These are phyloP conservation scores for Herpetospermum pedunculosum DNA, from an alignment of 306 rosid species.

Conservation along the genomic window DNA sequence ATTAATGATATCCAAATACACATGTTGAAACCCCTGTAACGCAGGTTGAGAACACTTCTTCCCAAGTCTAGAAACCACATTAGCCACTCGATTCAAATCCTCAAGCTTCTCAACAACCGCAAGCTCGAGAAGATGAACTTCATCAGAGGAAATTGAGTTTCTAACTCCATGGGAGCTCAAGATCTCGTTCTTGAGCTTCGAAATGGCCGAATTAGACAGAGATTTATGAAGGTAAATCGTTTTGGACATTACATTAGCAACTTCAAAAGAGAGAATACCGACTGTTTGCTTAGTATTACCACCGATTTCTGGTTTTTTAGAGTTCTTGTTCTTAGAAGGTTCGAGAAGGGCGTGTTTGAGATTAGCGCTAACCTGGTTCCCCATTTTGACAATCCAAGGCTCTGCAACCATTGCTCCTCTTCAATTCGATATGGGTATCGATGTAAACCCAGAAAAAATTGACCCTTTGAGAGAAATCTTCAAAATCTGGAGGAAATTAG, in stretches of 20 bases:
- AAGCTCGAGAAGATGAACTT: constrained; percentile 61
- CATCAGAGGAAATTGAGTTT: constrained; percentile 64
- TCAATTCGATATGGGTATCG: not conserved
- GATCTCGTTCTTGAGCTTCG: constrained; percentile 71
- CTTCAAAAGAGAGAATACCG: constrained; percentile 93
- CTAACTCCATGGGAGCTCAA: constrained; percentile 57
- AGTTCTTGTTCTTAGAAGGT: constrained; percentile 35
- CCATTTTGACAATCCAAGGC: constrained; percentile 91
- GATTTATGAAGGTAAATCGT: constrained; percentile 68
- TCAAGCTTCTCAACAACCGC: constrained; percentile 79
- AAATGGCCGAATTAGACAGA: constrained; percentile 58
- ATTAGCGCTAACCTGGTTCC: constrained; percentile 84
- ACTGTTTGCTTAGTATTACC: constrained; percentile 24
- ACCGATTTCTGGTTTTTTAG: constrained; percentile 19
- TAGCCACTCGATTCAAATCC: constrained; percentile 70
- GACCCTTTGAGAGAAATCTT: not conserved
- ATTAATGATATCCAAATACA: constrained; percentile 56
- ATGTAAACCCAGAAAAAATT: not conserved
- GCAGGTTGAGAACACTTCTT: constrained; percentile 77
- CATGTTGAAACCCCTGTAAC: constrained; percentile 93
- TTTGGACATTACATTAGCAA: constrained; percentile 84
- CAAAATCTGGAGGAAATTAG: not conserved
- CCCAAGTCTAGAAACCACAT: constrained; percentile 78
- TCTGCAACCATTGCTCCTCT: constrained; percentile 73
- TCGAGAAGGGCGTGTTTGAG: constrained; percentile 71